phyloP scores from a whole-genome alignment of 192 early-diverging fungal species.

The Gonapodya prolifera region DNA sequence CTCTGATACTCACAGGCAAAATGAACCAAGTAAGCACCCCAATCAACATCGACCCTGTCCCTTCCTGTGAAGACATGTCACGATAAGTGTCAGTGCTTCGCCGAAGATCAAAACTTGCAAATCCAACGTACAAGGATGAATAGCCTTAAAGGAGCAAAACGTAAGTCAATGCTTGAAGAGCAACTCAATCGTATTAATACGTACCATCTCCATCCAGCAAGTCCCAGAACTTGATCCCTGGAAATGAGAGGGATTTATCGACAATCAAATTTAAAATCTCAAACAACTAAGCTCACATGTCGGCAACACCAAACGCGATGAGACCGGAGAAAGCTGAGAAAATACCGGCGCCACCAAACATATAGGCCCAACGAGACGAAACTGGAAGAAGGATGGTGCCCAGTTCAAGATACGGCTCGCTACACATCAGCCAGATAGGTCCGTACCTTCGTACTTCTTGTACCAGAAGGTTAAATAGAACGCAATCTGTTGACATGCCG shows the following conservation, averaged over 20 bases:
- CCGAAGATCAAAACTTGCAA: no score
- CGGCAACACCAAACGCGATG: slow-evolving; percentile 36
- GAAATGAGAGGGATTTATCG: no score
- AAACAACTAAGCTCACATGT: no score
- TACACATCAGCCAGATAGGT: no score
- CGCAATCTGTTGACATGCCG: no score
- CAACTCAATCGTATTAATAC: background rate
- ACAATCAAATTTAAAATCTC: no score
- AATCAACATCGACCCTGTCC: slow-evolving; percentile 24
- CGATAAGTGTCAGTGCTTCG: no score
- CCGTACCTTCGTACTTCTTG: background rate
- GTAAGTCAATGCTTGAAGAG: background rate
- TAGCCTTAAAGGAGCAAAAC: background rate
- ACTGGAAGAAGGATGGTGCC: no score
- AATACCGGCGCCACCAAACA: background rate
- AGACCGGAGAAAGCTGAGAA: slow-evolving; percentile 44
- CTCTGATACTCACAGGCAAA: background rate
- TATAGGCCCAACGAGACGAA: background rate
- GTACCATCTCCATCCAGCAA: slow-evolving; percentile 46
- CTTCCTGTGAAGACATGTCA: no score
- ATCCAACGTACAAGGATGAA: slow-evolving; percentile 29
- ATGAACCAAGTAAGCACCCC: slow-evolving; percentile 21
- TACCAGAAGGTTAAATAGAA: slow-evolving; percentile 33
- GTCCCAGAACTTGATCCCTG: slow-evolving; percentile 28
- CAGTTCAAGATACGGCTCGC: no score